Evolutionary conservation across 2,329 filamentous ascomycete species (phyloP).

Genomic region (Microcyclospora pomicola): DNA sequence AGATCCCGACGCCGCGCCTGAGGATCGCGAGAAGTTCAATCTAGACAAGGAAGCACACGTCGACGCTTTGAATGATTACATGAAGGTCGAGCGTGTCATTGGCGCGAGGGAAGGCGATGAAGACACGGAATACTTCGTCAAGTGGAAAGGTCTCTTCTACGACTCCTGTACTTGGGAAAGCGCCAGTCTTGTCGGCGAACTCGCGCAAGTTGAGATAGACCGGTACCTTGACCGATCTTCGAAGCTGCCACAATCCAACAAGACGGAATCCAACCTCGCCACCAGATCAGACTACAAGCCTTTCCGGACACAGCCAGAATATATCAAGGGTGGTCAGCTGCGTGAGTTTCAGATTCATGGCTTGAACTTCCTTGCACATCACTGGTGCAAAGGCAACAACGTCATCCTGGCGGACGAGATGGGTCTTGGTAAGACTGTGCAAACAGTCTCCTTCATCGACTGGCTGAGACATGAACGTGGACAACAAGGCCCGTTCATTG

Average conservation of each 20-base stretch:
- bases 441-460: slow-evolving; percentile 92
- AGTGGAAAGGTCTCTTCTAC: slow-evolving; percentile 78
- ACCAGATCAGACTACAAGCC: slow-evolving; percentile 58
- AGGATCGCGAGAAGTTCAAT: slow-evolving; percentile 86
- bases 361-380: slow-evolving; percentile 87
- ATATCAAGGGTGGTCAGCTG: slow-evolving; percentile 71
- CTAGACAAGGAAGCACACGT: slow-evolving; percentile 86
- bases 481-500: slow-evolving; percentile 89
- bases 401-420: slow-evolving; percentile 98
- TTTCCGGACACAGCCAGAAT: slow-evolving; percentile 71
- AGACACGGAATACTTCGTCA: slow-evolving; percentile 79
- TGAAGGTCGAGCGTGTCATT: slow-evolving; percentile 85
- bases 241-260: slow-evolving; percentile 67
- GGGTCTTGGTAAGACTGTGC: slow-evolving; percentile 95
- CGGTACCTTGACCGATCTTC: slow-evolving; percentile 74
- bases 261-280: slow-evolving; percentile 57
- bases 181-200: slow-evolving; percentile 57
- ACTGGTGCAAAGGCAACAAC: slow-evolving; percentile 88
- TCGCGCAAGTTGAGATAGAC: slow-evolving; percentile 82
- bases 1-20: slow-evolving; percentile 60
- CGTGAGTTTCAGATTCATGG: slow-evolving; percentile 89
- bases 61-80: slow-evolving; percentile 79
- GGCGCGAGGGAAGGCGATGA: slow-evolving; percentile 67
- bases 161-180: slow-evolving; percentile 91
- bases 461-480: slow-evolving; percentile 83